A percentile compares a stretch with the other conserved stretches of the same genome.
Conservation (phyloP, 2,329 filamentous ascomycete genomes). For the Rhinocladiella mackenziei region DNA sequence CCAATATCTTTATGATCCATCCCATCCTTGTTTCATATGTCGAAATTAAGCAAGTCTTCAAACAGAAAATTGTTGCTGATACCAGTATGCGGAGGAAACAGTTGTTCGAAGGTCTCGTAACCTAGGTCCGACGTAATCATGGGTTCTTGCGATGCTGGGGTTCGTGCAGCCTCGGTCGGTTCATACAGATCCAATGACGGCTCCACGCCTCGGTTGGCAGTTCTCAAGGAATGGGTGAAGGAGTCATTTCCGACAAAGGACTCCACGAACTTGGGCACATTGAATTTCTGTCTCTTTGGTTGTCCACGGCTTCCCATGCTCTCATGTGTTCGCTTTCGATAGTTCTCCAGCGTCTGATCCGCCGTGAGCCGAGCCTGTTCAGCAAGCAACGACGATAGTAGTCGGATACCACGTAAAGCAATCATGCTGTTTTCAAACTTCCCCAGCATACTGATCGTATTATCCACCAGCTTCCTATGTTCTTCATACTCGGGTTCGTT, state of each 20-base stretch:
- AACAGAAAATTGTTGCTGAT: slow-evolving; percentile 29
- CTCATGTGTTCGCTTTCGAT: slow-evolving; percentile 25
- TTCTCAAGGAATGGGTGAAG: slow-evolving; percentile 22
- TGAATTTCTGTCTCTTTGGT: slow-evolving; percentile 28
- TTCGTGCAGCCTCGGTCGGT: slow-evolving; percentile 11
- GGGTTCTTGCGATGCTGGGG: slow-evolving; percentile 12
- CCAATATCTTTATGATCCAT: too few relatives aligned
- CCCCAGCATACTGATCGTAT: slow-evolving; percentile 25
- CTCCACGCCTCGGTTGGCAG: slow-evolving; percentile 10
- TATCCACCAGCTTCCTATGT: slow-evolving; percentile 26
- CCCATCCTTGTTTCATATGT: slow-evolving; percentile 11
- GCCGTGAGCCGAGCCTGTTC: slow-evolving; percentile 28
- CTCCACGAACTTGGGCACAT: slow-evolving; percentile 29
- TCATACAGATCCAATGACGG: slow-evolving; percentile 19
- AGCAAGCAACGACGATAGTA: slow-evolving; percentile 27
- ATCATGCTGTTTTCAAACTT: slow-evolving; percentile 30
- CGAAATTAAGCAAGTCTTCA: slow-evolving; percentile 26
- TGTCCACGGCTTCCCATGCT: slow-evolving; percentile 8
- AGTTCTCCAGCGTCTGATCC: slow-evolving; percentile 25
- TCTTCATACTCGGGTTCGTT: slow-evolving; percentile 25
- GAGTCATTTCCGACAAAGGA: slow-evolving; percentile 25
- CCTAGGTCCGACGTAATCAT: slow-evolving; percentile 18
- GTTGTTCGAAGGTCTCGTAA: slow-evolving; percentile 25
- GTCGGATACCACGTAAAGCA: slow-evolving; percentile 25
- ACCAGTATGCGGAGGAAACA: slow-evolving; percentile 26